A percentile compares a stretch with the other conserved stretches of the same genome.
Evolutionary conservation across 345 rosid genomes (phyloP).

Genomic region (Eucalyptus polybractea): DNA sequence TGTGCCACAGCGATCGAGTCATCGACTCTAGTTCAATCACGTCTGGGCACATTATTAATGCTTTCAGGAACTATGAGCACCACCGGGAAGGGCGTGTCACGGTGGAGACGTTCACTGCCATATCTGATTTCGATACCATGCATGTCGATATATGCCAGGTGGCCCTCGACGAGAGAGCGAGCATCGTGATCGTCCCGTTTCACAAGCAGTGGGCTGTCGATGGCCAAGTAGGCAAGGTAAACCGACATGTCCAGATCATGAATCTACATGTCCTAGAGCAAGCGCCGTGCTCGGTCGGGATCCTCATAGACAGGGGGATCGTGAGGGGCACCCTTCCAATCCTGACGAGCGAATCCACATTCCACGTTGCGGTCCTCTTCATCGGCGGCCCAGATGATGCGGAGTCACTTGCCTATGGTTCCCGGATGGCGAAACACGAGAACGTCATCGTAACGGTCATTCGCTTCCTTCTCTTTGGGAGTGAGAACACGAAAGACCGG

Average conservation of each 20-base stretch:
- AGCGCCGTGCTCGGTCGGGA: conserved; percentile 36
- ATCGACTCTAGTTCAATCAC: not conserved
- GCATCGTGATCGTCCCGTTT: conserved; percentile 23
- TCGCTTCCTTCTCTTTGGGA: conserved; percentile 18
- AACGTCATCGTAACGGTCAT: conserved; percentile 12
- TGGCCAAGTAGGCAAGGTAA: conserved; percentile 5
- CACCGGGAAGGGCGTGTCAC: not conserved
- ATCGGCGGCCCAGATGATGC: conserved; percentile 28
- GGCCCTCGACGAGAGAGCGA: conserved; percentile 11
- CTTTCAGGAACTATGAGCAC: conserved; percentile 7
- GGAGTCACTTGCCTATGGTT: conserved; percentile 20
- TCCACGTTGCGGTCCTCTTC: conserved; percentile 17
- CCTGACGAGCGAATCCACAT: not conserved
- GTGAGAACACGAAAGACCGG: conserved; percentile 19
- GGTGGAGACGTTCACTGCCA: conserved; percentile 15
- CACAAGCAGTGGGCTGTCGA: conserved; percentile 22
- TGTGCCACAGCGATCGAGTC: not conserved
- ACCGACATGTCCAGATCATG: not conserved
- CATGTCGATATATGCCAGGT: conserved; percentile 23
- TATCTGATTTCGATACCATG: conserved; percentile 12
- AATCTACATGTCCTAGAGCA: conserved; percentile 19
- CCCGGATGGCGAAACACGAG: conserved; percentile 13
- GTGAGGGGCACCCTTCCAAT: not conserved
- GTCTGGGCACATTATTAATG: not conserved
- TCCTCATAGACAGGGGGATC: conserved; percentile 17